Base-by-base conservation (phyloP, 768 basidiomycete species). In the Tephrocybe sp. region DNA sequence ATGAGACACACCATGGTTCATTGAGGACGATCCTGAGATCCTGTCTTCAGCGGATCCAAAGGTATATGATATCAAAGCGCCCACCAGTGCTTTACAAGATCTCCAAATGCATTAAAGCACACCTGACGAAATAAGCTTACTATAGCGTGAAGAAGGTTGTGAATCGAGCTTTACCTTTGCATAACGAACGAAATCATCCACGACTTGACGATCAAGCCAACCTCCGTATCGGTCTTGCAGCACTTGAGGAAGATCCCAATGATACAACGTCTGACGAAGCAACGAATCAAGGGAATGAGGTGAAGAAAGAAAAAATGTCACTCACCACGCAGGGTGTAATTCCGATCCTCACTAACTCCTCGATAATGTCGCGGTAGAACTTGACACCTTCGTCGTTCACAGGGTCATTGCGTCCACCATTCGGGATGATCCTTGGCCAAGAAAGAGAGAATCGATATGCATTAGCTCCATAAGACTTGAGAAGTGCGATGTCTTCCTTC, bases 211-310 rank as follows among this genome's bases (percentile, higher is more conserved):
- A 67, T 81, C 79, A n/a, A 87, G 68, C 87, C 86, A 90, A 2
- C 88, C 88, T 3, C 81, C 82, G 62, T 90, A 90, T 44, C 84
- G 75, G 48, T 89, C 83, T 32, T 87, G 78, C 38, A 93, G 72
- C 1, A 69, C 81, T 63, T 87, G 84, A 4, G 89, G 89, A 6
- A 89, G 73, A 58, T 91, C 88, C 88, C 87, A 90, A 61, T 85
- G 86, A 63, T 86, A 86, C 41, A 88, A 66, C 0, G 84, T 88
- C 83, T 87, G 56, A 14, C 15, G 34, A 5, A n/a, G 15, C 4
- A 9, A 14, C 4, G 9, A 15, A 15, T 9, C 9, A 36, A 36
- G 9, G 11, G 28, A 30, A 10, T 36, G 34, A 4, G 7, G 15
- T 4, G 15, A 36, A 15, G 15, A 36, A 15, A 9, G 4, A 15